Evolutionary conservation across 768 basidiomycete genomes (phyloP).

Genomic region (Udeniomyces megalosporus): DNA sequence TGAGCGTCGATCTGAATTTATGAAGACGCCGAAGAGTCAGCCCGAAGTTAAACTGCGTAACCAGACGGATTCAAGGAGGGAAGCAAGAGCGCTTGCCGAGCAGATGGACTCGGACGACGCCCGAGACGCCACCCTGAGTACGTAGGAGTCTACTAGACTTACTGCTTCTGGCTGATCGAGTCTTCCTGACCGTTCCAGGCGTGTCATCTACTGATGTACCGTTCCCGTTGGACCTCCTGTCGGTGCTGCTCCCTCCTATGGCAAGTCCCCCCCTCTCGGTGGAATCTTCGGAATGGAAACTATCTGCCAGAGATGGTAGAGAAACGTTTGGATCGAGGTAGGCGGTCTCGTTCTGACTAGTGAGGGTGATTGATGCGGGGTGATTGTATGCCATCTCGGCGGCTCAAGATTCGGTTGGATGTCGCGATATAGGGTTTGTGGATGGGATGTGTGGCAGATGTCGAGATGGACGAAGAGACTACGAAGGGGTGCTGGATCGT

Average conservation of each 20-base stretch:
- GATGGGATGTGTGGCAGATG: too few relatives aligned
- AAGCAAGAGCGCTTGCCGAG: too few relatives aligned
- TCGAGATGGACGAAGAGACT: too few relatives aligned
- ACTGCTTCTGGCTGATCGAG: background rate
- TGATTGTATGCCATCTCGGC: too few relatives aligned
- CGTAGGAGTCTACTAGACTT: too few relatives aligned
- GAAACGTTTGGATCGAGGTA: background rate
- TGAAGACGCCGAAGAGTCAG: background rate
- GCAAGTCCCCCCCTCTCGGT: background rate
- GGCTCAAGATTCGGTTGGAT: too few relatives aligned
- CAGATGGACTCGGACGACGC: background rate
- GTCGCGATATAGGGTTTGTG: too few relatives aligned
- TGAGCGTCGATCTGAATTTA: background rate
- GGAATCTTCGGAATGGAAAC: constrained; percentile 10
- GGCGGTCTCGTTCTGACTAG: background rate
- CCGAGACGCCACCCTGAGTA: too few relatives aligned
- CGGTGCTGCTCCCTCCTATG: background rate
- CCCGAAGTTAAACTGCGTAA: background rate
- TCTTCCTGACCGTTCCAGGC: constrained; percentile 2
- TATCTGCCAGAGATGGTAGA: constrained; percentile 10
- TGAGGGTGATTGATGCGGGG: background rate
- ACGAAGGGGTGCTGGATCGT: too few relatives aligned
- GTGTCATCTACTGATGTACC: background rate
- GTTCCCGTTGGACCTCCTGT: background rate
- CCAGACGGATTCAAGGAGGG: too few relatives aligned